These are phyloP conservation scores for Cryptococcus sp. DNA, from an alignment of 1,284 basidiomycete species.

Conservation along the genomic window DNA sequence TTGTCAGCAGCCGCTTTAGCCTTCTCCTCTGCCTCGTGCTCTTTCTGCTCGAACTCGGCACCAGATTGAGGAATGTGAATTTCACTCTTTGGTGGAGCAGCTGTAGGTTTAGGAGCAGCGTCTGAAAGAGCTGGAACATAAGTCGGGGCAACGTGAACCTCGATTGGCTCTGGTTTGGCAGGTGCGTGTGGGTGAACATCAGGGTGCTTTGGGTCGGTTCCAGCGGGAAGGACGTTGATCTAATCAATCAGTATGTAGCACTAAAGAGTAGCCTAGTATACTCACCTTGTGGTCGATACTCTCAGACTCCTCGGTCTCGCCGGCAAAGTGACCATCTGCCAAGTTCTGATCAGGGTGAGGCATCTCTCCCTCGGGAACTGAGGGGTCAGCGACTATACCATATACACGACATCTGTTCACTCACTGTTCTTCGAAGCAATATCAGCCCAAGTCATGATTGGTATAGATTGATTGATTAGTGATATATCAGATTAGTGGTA, in stretches of 20 bases:
- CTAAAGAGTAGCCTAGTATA: background rate
- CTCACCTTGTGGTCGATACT: constrained; percentile 27
- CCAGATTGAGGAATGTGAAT: constrained; percentile 26
- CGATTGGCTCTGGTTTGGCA: constrained; percentile 17
- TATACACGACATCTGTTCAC: constrained; percentile 4
- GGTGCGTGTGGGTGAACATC: constrained; percentile 13
- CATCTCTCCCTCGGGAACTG: constrained; percentile 42
- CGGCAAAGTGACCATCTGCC: constrained; percentile 39
- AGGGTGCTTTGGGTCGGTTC: constrained; percentile 32
- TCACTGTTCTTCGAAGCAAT: constrained; percentile 38
- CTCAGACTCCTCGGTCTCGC: constrained; percentile 20
- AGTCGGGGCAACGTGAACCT: constrained; percentile 18
- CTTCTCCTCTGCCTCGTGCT: constrained; percentile 42
- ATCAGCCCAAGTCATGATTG: too few species aligned
- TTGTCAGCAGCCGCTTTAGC: constrained; percentile 54
- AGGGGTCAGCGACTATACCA: background rate
- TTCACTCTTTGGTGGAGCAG: constrained; percentile 15
- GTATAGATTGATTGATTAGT: too few species aligned
- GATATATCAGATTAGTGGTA: too few species aligned
- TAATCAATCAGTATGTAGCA: constrained; percentile 7
- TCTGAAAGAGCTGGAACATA: constrained; percentile 28
- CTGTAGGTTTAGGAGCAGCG: constrained; percentile 21
- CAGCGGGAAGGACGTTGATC: constrained; percentile 37
- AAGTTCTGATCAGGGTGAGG: constrained; percentile 43
- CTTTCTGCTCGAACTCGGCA: constrained; percentile 19